Conservation (phyloP, 2,329 filamentous ascomycete species). For the Aspergillus aculeatus region DNA sequence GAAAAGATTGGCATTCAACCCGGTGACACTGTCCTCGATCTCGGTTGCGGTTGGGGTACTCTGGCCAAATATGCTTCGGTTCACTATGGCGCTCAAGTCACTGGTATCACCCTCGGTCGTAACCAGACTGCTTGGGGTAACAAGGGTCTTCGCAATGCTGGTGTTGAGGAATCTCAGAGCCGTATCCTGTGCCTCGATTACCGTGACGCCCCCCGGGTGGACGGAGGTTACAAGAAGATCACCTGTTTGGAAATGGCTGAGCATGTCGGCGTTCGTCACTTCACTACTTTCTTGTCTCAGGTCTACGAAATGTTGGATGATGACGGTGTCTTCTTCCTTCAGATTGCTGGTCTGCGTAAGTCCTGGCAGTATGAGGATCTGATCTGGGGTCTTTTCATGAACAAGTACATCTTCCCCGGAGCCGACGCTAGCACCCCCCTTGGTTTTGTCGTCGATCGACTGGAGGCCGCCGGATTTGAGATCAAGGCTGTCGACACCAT, state of each 20-base stretch:
- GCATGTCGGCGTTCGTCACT: slow-evolving; percentile 93
- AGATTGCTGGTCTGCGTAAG: slow-evolving; percentile 91
- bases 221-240: slow-evolving; percentile 86
- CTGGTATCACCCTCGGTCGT: slow-evolving; percentile 88
- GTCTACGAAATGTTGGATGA: slow-evolving; percentile 95
- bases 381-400: slow-evolving; percentile 98
- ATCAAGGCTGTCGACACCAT: slow-evolving; percentile 90
- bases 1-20: slow-evolving; percentile 87
- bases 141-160: slow-evolving; percentile 76
- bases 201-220: slow-evolving; percentile 81
- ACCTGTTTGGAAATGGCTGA: slow-evolving; percentile 98
- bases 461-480: slow-evolving; percentile 86
- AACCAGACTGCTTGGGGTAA: slow-evolving; percentile 99
- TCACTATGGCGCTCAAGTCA: slow-evolving; percentile 83
- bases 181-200: slow-evolving; percentile 95
- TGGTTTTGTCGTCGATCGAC: slow-evolving; percentile 77
- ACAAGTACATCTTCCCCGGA: slow-evolving; percentile 98
- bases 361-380: slow-evolving; percentile 97
- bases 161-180: slow-evolving; percentile 83
- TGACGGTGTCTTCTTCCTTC: slow-evolving; percentile 92
- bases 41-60: slow-evolving; percentile 97
- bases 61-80: slow-evolving; percentile 88
- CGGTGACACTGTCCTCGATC: slow-evolving; percentile 83
- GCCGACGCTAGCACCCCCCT: slow-evolving; percentile 94
- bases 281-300: slow-evolving; percentile 76